These are phyloP conservation scores for Diplodia seriata DNA, from an alignment of 2,329 filamentous ascomycete genomes.

Conservation along the genomic window DNA sequence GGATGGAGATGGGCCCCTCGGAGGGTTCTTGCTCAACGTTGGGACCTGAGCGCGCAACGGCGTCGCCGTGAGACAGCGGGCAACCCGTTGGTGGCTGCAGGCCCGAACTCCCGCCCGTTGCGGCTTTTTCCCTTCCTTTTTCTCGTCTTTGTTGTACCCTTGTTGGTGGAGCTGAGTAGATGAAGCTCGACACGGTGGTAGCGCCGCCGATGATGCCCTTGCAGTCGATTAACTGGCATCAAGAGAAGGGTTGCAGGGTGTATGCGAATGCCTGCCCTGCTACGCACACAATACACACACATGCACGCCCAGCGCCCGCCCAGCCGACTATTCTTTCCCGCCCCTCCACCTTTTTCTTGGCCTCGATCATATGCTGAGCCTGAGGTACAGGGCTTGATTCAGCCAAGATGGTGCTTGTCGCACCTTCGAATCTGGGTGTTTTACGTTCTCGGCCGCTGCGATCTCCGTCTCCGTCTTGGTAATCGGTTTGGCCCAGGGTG, in stretches of 20 bases:
- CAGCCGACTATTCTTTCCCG: neutral
- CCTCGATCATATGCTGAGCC: neutral
- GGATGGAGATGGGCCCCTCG: neutral
- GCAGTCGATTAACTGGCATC: neutral
- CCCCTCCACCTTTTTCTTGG: neutral
- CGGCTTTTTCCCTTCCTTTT: neutral
- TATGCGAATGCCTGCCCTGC: too few species aligned
- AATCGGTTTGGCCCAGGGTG: neutral
- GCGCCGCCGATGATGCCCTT: neutral
- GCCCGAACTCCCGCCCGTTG: neutral
- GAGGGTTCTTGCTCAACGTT: neutral
- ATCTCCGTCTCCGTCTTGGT: neutral
- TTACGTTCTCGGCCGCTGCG: neutral
- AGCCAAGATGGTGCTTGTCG: neutral
- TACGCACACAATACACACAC: neutral
- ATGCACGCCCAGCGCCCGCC: neutral
- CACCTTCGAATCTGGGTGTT: neutral
- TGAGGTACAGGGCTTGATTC: neutral
- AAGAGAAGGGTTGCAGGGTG: too few species aligned
- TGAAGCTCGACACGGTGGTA: neutral
- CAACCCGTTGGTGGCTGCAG: neutral
- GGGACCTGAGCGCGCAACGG: neutral
- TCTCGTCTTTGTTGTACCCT: neutral
- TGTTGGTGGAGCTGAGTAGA: neutral
- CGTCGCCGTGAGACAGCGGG: neutral